phyloP scores from a whole-genome alignment of 208 protist species.

The Endotrypanum monterogeii region DNA sequence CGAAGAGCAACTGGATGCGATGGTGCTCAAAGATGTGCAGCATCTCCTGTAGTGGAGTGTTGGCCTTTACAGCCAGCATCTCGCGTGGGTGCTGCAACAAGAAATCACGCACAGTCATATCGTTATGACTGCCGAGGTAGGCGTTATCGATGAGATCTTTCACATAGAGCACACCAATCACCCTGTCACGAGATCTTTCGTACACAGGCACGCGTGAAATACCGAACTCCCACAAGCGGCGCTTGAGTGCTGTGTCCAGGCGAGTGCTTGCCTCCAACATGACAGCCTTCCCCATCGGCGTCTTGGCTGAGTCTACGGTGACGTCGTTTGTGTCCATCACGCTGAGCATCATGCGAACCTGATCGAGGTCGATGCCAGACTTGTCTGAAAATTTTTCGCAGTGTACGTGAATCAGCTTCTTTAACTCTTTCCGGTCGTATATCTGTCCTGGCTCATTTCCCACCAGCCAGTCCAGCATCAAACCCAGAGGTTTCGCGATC shows the following conservation, averaged over 20 bases:
- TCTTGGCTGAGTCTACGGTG: constrained; percentile 52
- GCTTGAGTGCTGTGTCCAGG: constrained; percentile 48
- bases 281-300: constrained; percentile 50
- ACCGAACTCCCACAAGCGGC: constrained; percentile 68
- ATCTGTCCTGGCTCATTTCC: constrained; percentile 71
- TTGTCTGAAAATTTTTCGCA: constrained; percentile 76
- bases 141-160: constrained; percentile 63
- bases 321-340: constrained; percentile 72
- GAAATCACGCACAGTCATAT: constrained; percentile 58
- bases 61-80: constrained; percentile 47
- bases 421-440: constrained; percentile 81
- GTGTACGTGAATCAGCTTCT: constrained; percentile 74
- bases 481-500: constrained; percentile 68
- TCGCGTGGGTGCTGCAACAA: constrained; percentile 56
- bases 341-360: constrained; percentile 78
- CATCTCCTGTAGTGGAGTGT: constrained; percentile 50
- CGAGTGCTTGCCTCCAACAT: constrained; percentile 47
- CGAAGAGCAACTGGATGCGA: constrained; percentile 69
- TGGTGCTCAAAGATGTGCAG: constrained; percentile 61
- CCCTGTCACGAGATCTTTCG: constrained; percentile 28
- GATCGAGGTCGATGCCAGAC: constrained; percentile 62
- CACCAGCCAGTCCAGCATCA: constrained; percentile 76
- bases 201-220: constrained; percentile 80
- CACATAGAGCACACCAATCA: constrained; percentile 80
- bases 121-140: constrained; percentile 31